Evolutionary conservation across 192 early-diverging fungal genomes (phyloP), one percentile per base, ranked within the genome.

Genomic region (Kickxella alabastrina): DNA sequence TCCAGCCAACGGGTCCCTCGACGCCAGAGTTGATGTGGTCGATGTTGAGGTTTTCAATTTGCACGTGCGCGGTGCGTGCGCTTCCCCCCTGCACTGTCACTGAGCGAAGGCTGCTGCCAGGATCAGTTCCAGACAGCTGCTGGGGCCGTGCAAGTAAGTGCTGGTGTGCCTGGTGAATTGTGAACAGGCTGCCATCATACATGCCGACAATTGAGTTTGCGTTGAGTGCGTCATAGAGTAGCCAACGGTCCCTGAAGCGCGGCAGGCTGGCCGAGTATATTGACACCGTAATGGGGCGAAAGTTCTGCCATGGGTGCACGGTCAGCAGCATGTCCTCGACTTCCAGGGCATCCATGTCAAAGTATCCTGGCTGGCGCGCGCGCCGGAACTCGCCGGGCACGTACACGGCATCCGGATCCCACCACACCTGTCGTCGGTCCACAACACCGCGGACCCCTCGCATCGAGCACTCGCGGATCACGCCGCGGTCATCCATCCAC

Each of bases 121-220:
- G n/a, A n/a, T n/a, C n/a, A n/a, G n/a, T n/a, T 6, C 25, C 43
- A 13, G 24, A 15, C 13, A 4, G 39, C 13, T 12, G 6, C 15
- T 3, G 15, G 21, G 50, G 22, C 12, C 4, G 22, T 35, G 27
- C 29, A 8, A 39, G 47, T 10, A 85, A 79, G 34, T 74, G 79
- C 28, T 85, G 59, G 57, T 91, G 90, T n/a, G 90, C 84, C 41
- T 85, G 83, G 62, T 93, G 91, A 15, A 96, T 85, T 48, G 86
- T 91, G 54, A 98, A 98, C 52, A 97, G 65, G 56, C 92, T 95
- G 57, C 94, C 89, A 58, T 97, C 93, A 59, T 93, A 93, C 68
- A 87, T 88, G 8, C 95, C 95, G 6, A 92, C 86, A 50, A 94
- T 86, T 4, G 82, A 84, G 42, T 88, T 86, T 9, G 95, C 95